Base-by-base conservation (phyloP, 2,329 filamentous ascomycete genomes). In the Alternaria ventricosa region DNA sequence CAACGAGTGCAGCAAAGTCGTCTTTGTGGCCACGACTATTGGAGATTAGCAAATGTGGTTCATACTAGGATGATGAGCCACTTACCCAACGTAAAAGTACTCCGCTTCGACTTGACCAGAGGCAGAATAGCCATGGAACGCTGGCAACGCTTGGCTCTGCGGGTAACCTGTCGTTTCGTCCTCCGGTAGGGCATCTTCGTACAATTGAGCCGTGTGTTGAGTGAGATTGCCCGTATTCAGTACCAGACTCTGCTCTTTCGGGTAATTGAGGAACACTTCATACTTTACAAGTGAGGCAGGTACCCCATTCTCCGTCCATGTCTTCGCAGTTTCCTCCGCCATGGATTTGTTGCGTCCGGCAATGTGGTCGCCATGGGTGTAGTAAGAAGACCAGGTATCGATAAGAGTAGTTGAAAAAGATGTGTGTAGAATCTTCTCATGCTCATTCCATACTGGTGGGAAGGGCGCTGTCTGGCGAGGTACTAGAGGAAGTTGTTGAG, bases 41-140 rank as follows among this genome's bases (percentile, higher is more conserved):
- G 18, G 5, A 15, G 0, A 7, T 53, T 8, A 53, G 18, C 2
- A 22, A 8, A 3, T 6, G 2, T 7, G 25, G 0, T 4, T 12
- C 12, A 64, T 80, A 78, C 59, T 81, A 76, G 6, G 62, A 74
- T 5, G 76, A 77, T 5, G 67, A 5, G 8, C 66, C 8, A 74
- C 65, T 56, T 77, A 79, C 47, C 67, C 82, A 20, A 84, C 82
- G 63, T 84, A 84, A 33, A 83, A 80, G 64, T 82, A 84, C 70
- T 84, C 82, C 11, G 81, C 83, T 57, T 76, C 79, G 18, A 81
- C 83, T 63, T 83, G 78, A 6, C 83, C 83, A 33, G 75, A 80
- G 51, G 78, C 78, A 5, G 81, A 84, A 63, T 84, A 84, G 23
- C 82, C 84, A 67, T 85, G 81, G 66, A 85, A 85, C 4, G 79